Conservation (phyloP, 1,284 basidiomycete species). For the Afroboletus lepidellus region DNA sequence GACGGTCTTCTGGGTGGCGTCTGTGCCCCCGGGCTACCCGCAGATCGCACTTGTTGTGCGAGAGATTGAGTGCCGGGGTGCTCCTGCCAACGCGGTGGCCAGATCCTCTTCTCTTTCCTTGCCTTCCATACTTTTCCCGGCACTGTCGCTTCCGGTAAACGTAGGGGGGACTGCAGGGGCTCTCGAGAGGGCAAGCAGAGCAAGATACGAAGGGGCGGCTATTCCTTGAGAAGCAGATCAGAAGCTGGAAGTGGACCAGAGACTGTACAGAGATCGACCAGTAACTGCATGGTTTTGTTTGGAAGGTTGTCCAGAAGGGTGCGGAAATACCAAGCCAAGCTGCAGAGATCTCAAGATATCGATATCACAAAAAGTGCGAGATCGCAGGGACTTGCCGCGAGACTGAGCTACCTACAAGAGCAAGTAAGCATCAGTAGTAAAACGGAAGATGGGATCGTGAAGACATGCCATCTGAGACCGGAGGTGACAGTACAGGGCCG, state of each 20-base stretch:
- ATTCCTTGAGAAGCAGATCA: conserved; percentile 28
- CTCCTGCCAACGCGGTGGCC: conserved; percentile 7
- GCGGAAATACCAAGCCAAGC: conserved; percentile 82
- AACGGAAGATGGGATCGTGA: too few species aligned
- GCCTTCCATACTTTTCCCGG: conserved; percentile 27
- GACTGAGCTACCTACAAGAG: too few species aligned
- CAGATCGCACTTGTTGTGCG: conserved; percentile 7
- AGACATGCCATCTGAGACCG: too few species aligned
- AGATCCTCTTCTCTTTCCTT: conserved; percentile 21
- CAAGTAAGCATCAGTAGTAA: too few species aligned
- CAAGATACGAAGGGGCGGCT: conserved; percentile 63
- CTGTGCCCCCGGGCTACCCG: conserved; percentile 22
- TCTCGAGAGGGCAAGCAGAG: conserved; percentile 75
- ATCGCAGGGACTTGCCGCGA: too few species aligned
- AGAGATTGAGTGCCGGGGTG: conserved; percentile 15
- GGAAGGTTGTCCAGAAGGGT: conserved; percentile 89
- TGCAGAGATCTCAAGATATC: too few species aligned
- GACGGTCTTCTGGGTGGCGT: conserved; percentile 62
- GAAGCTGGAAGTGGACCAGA: conserved; percentile 45
- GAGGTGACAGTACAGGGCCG: too few species aligned
- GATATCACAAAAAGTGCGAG: too few species aligned
- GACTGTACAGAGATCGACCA: conserved; percentile 90
- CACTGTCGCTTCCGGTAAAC: conserved; percentile 36
- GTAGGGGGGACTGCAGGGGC: conserved; percentile 42
- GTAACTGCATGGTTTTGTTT: conserved; percentile 83